Evolutionary conservation across 139 green algal species (phyloP), one percentile per base, ranked within the genome.

Genomic region (Chlorella sorokiniana): DNA sequence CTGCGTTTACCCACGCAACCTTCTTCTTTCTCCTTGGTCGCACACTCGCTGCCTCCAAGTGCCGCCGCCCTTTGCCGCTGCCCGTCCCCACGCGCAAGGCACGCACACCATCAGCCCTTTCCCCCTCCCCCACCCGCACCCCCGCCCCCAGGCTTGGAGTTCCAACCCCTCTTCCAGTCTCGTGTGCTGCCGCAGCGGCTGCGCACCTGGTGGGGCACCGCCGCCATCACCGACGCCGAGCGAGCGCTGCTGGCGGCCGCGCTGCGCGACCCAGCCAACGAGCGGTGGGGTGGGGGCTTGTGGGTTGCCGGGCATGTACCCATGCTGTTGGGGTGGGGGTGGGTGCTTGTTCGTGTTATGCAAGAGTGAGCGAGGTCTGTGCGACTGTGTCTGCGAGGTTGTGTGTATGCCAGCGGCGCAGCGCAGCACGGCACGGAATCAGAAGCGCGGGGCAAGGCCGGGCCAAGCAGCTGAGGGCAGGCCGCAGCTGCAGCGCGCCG

Each of bases 261-360:
- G 23, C 77, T 88, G 41, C 2, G 52, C 18, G 87, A 91, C 61
- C 87, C 87, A 0, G 22, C 76, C 5, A 91, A 91, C 69, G 29
- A 85, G 70, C 54, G 75, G 77, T 65, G 63, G 27, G 70, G 44
- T 22, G 1, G 41, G 18, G 29, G 18, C 1, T 38, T 10, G n/a
- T 40, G 61, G n/a, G n/a, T n/a, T n/a, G n/a, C n/a, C n/a, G n/a
- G n/a, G n/a, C n/a, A n/a, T n/a, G n/a, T n/a, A n/a, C n/a, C n/a
- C n/a, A n/a, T n/a, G n/a, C n/a, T n/a, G n/a, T n/a, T n/a, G n/a
- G n/a, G n/a, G n/a, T n/a, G n/a, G n/a, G n/a, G n/a, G n/a, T n/a
- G n/a, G n/a, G n/a, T n/a, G n/a, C n/a, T n/a, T n/a, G n/a, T n/a
- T n/a, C n/a, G n/a, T n/a, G n/a, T n/a, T n/a, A n/a, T n/a, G n/a